These are phyloP conservation scores for Hanseniaspora taiwanica DNA, from an alignment of 805 yeast genomes.

Conservation along the genomic window DNA sequence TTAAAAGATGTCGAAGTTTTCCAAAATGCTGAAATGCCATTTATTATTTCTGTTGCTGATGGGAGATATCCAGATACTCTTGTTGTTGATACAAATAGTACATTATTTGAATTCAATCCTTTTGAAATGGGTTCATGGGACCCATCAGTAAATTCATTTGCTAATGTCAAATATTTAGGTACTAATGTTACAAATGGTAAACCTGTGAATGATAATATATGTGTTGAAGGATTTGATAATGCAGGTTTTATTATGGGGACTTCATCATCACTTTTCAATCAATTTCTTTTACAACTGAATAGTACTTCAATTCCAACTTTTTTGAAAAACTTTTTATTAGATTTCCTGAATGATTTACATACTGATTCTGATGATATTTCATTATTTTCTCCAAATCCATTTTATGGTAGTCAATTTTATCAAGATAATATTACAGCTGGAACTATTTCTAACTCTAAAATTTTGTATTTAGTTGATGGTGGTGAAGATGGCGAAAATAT, in stretches of 20 bases:
- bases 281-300: conserved; percentile 44
- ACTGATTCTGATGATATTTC: conserved; percentile 53
- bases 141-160: conserved; percentile 50
- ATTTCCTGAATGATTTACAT: conserved; percentile 30
- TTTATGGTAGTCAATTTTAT: conserved; percentile 29
- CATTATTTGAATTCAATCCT: conserved; percentile 52
- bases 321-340: conserved; percentile 30
- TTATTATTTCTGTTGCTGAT: conserved; percentile 52
- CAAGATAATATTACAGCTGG: conserved; percentile 19
- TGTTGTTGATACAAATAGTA: conserved; percentile 51
- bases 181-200: conserved; percentile 47
- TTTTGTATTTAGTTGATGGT: conserved; percentile 52
- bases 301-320: conserved; percentile 36
- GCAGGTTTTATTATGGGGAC: conserved; percentile 76
- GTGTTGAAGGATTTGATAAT: conserved; percentile 64
- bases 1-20: conserved; percentile 50
- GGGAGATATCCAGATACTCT: conserved; percentile 52
- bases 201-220: conserved; percentile 32
- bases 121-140: conserved; percentile 85
- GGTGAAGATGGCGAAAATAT: conserved; percentile 56
- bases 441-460: conserved; percentile 27
- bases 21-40: conserved; percentile 52
- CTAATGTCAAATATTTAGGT: conserved; percentile 59
- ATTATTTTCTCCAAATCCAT: conserved; percentile 62
- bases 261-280: conserved; percentile 69